Conservation (phyloP, 768 basidiomycete genomes). For the Auricularia heimuer region DNA sequence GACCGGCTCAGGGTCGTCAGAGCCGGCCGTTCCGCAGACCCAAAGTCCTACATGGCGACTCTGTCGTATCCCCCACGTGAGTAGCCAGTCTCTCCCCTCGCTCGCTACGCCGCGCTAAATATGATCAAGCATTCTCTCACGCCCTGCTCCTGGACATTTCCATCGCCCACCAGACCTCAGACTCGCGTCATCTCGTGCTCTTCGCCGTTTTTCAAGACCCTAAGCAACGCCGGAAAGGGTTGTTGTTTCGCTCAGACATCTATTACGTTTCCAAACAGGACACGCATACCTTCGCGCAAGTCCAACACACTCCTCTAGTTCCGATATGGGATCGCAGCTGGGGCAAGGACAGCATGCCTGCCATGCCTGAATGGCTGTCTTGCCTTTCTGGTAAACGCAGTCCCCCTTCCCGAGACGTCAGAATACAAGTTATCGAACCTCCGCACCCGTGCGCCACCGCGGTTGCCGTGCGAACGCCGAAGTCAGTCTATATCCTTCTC, state of each 20-base stretch:
- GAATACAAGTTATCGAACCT: not conserved
- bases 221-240: not conserved
- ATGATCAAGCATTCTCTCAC: not conserved
- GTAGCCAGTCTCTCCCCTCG: not conserved
- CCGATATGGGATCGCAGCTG: not conserved
- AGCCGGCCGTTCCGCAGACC: not conserved
- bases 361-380: not conserved
- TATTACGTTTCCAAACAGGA: not conserved
- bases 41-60: not conserved
- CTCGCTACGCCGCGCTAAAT: not conserved
- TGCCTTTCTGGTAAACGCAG: not conserved
- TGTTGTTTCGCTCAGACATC: not conserved
- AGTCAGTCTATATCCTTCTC: not conserved
- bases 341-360: not conserved
- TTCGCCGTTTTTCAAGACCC: not conserved
- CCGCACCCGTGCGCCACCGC: constrained; percentile 1
- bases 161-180: not conserved
- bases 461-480: not conserved
- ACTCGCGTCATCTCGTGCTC: not conserved
- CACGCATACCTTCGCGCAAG: not conserved
- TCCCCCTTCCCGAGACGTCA: not conserved
- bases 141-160: not conserved
- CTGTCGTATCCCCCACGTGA: not conserved
- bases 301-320: not conserved
- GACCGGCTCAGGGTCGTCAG: not conserved